A percentile compares a stretch with the other conserved stretches of the same genome.
phyloP scores from a whole-genome alignment of 129 eudicot species.

The Centella asiatica region DNA sequence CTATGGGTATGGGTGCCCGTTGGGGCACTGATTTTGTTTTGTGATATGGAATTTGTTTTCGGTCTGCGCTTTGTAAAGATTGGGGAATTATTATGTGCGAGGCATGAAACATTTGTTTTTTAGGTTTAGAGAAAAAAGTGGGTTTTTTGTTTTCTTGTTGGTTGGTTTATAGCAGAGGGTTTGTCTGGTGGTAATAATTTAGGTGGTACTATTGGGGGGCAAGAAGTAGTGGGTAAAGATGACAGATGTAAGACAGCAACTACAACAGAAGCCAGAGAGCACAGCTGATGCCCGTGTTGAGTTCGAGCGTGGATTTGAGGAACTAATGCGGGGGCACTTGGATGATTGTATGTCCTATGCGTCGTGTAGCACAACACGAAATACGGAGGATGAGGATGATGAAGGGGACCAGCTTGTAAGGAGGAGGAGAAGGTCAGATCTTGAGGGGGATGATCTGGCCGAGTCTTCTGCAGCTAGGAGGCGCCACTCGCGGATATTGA shows the following conservation, averaged over 20 bases:
- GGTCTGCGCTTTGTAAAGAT: not conserved
- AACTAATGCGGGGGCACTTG: conserved; percentile 79
- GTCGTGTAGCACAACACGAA: conserved; percentile 73
- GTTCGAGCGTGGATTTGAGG: conserved; percentile 86
- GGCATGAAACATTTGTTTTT: not conserved
- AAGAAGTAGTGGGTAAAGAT: conserved; percentile 31
- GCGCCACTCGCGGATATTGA: conserved; percentile 73
- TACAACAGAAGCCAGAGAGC: conserved; percentile 80
- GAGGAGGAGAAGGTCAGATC: conserved; percentile 90
- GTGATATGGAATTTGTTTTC: not conserved
- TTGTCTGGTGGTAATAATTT: conserved; percentile 19
- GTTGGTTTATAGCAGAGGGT: conserved; percentile 15
- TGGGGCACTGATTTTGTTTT: not conserved
- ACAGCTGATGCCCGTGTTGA: conserved; percentile 40
- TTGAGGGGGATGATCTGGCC: conserved; percentile 93
- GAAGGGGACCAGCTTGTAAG: conserved; percentile 83
- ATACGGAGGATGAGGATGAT: conserved; percentile 72
- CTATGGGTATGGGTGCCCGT: not conserved
- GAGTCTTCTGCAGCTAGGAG: conserved; percentile 95
- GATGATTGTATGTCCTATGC: conserved; percentile 92
- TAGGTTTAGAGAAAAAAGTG: conserved; percentile 5
- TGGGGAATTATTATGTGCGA: not conserved
- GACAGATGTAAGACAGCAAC: conserved; percentile 61
- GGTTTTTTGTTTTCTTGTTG: not conserved
- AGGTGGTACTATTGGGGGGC: conserved; percentile 11